Evolutionary conservation across 345 rosid genomes (phyloP).

Genomic region (Pistacia integerrima): DNA sequence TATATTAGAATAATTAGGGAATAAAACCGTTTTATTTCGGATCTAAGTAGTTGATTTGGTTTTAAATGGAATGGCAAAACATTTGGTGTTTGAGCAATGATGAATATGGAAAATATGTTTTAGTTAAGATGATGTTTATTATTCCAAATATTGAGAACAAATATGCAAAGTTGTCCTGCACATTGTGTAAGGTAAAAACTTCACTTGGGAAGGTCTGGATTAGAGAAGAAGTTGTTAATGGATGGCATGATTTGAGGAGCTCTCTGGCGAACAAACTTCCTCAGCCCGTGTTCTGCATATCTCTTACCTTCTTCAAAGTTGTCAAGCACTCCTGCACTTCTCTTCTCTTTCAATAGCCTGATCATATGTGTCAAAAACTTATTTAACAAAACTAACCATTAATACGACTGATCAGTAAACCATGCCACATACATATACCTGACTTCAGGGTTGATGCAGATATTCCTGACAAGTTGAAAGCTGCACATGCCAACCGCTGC

Average conservation of each 20-base stretch:
- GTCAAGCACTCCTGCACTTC: constrained; percentile 58
- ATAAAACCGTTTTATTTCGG: too few relatives aligned
- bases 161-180: too few relatives aligned
- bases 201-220: constrained; percentile 24
- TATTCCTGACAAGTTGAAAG: constrained; percentile 57
- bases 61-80: too few relatives aligned
- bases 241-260: constrained; percentile 65
- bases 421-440: constrained; percentile 36
- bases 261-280: constrained; percentile 46
- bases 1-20: too few relatives aligned
- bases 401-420: too few relatives aligned
- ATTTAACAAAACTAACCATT: too few relatives aligned
- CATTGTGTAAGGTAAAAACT: too few relatives aligned
- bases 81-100: too few relatives aligned
- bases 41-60: too few relatives aligned
- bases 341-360: constrained; percentile 53
- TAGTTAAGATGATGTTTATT: too few relatives aligned
- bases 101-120: too few relatives aligned
- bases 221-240: constrained; percentile 58
- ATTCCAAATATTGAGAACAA: too few relatives aligned
- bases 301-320: constrained; percentile 61
- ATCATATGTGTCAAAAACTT: not conserved
- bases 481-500: constrained; percentile 62
- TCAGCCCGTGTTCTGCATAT: constrained; percentile 50
- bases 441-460: constrained; percentile 57